A percentile compares a stretch with the other conserved stretches of the same genome.
These are phyloP conservation scores for Fragilariopsis cylindrus DNA, from an alignment of 108 stramenopile genomes.

Conservation along the genomic window DNA sequence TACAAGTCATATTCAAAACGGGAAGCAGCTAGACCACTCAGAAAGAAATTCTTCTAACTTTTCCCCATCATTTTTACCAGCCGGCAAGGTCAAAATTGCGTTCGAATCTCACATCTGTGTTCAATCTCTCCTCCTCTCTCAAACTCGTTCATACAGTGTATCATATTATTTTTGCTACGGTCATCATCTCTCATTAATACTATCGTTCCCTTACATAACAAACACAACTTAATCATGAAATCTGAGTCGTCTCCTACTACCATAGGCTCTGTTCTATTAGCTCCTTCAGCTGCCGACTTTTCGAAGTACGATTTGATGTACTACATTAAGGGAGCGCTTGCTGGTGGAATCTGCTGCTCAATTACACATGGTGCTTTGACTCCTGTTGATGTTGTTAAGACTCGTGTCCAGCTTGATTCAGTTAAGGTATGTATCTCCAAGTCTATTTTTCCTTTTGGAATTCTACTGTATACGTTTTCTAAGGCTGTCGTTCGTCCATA, in stretches of 20 bases:
- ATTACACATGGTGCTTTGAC: conserved; percentile 95
- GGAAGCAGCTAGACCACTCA: too few species aligned
- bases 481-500: not conserved
- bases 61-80: too few species aligned
- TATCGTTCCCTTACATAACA: not conserved
- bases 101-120: too few species aligned
- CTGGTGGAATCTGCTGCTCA: conserved; percentile 97
- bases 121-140: too few species aligned
- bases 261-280: conserved; percentile 64
- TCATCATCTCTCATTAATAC: too few species aligned
- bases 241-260: conserved; percentile 13
- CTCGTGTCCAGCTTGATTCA: conserved; percentile 94
- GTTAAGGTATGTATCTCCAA: conserved; percentile 54
- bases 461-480: not conserved
- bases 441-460: not conserved
- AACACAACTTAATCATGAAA: not conserved
- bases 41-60: too few species aligned
- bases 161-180: too few species aligned
- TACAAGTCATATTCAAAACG: too few species aligned
- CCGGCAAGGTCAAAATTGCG: too few species aligned
- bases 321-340: conserved; percentile 86
- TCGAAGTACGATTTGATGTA: conserved; percentile 76
- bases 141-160: too few species aligned
- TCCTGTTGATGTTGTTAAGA: conserved; percentile 98
- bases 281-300: conserved; percentile 64